Evolutionary conservation across 768 basidiomycete species (phyloP).

Genomic region (Phanerochaete carnosa): DNA sequence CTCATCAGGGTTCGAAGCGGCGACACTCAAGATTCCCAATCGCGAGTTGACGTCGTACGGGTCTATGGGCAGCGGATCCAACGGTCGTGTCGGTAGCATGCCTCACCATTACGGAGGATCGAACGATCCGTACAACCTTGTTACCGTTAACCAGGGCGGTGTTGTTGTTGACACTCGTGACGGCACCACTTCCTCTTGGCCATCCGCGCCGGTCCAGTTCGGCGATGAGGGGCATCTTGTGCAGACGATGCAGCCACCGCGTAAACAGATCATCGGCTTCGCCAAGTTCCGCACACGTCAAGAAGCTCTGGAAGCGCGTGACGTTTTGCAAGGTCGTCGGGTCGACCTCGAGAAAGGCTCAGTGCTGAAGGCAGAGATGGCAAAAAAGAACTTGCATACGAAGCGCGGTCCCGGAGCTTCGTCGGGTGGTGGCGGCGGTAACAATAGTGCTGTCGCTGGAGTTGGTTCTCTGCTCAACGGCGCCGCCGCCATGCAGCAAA

Average conservation of each 20-base stretch:
- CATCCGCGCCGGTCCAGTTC: slow-evolving; percentile 29
- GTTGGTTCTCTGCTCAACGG: slow-evolving; percentile 15
- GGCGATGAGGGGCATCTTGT: slow-evolving; percentile 35
- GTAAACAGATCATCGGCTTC: slow-evolving; percentile 98
- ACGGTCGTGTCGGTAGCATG: slow-evolving; percentile 14
- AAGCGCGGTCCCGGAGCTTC: slow-evolving; percentile 52
- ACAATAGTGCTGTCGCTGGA: background rate
- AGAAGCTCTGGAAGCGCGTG: slow-evolving; percentile 85
- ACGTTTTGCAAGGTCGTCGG: slow-evolving; percentile 82
- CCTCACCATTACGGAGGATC: slow-evolving; percentile 41
- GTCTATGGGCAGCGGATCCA: slow-evolving; percentile 25
- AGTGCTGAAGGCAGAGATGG: slow-evolving; percentile 97
- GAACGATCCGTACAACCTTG: slow-evolving; percentile 81
- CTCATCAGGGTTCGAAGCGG: slow-evolving; percentile 92
- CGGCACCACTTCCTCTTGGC: slow-evolving; percentile 70
- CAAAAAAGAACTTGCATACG: slow-evolving; percentile 98
- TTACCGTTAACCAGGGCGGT: slow-evolving; percentile 79
- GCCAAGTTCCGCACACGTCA: slow-evolving; percentile 89
- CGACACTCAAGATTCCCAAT: slow-evolving; percentile 96
- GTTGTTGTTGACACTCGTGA: slow-evolving; percentile 79
- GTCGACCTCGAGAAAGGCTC: slow-evolving; percentile 93
- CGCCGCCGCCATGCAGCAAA: slow-evolving; percentile 13
- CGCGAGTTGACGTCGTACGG: slow-evolving; percentile 82
- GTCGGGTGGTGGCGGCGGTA: background rate
- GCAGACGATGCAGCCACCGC: slow-evolving; percentile 32